Base-by-base conservation (phyloP, 1,284 basidiomycete species). In the Ganoderma multipileum region DNA sequence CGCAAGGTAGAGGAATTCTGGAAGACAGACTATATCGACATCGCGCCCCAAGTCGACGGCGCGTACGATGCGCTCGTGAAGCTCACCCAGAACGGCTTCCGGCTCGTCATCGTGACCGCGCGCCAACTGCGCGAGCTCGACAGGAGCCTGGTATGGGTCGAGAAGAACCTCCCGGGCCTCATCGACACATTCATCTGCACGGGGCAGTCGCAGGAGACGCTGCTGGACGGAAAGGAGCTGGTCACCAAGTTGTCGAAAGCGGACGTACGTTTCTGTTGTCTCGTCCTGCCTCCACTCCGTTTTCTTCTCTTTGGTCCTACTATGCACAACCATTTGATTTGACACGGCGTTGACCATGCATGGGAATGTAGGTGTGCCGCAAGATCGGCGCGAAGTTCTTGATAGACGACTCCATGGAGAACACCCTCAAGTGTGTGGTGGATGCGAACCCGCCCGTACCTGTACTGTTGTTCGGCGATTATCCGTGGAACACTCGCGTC, bases 371-470 rank as follows among this genome's bases (percentile, higher is more conserved):
- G 89, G 86, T 92, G 58, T 92, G 92, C 76, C 80, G 86, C 62
- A 84, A 86, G 69, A 81, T 93, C 18, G 83, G 84, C 30, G 91
- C 92, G 20, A 81, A 85, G 59, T 78, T 95, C 50, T 81, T 95
- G 62, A 89, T 95, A 67, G 93, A 95, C 80, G 93, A 95, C 80
- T 93, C 91, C 3, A 77, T 89, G 42, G 93, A 95, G 79, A 94
- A 95, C 78, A 91, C 91, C 20, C 74, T 92, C 16, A 85, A 89
- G 66, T 89, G 89, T 68, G 84, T 84, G 0, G 82, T 76, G 26
- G 47, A 50, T 8, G 79, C 74, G 47, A 66, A 82, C 47, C 76
- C 80, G 20, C 81, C 82, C 1, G 79, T 86, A 18, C 86, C 83
- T 2, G 89, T 91, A n/a, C 80, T 95, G 42, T 83, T 95, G 7